phyloP scores from a whole-genome alignment of 1,139 yeast genomes.

The Suzukiozyma palmioleophila region DNA sequence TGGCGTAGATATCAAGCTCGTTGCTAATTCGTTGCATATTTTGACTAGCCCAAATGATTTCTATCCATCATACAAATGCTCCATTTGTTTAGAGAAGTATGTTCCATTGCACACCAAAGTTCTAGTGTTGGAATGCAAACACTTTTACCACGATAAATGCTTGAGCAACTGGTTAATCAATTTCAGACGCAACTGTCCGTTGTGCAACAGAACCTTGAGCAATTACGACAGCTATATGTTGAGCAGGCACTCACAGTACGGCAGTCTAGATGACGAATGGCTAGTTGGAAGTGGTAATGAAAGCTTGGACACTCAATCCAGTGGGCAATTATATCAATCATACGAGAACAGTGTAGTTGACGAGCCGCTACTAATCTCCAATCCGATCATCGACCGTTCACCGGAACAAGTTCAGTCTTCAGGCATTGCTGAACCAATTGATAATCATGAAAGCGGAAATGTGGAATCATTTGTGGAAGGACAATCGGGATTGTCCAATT shows the following conservation, averaged over 20 bases:
- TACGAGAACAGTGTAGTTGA: constrained; percentile 1
- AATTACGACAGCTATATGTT: constrained; percentile 1
- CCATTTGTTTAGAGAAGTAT: constrained; percentile 43
- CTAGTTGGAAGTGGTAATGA: constrained; percentile 1
- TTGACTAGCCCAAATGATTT: constrained; percentile 33
- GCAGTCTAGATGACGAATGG: constrained; percentile 12
- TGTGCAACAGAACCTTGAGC: constrained; percentile 31
- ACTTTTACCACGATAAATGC: constrained; percentile 42
- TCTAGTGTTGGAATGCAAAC: constrained; percentile 41
- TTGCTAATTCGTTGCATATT: constrained; percentile 18
- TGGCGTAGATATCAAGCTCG: constrained; percentile 27
- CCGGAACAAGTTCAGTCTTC: too few species aligned
- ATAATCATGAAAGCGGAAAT: too few species aligned
- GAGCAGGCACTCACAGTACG: constrained; percentile 11
- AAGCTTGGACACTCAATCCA: background rate
- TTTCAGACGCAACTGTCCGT: constrained; percentile 42
- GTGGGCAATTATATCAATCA: background rate
- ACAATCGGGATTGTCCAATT: too few species aligned
- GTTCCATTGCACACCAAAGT: constrained; percentile 35
- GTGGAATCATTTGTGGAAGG: too few species aligned
- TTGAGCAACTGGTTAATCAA: constrained; percentile 45
- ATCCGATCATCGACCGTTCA: too few species aligned
- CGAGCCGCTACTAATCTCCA: too few species aligned
- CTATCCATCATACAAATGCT: constrained; percentile 40
- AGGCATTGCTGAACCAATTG: too few species aligned